Conservation (phyloP, 495 filamentous ascomycete genomes). For the Oidiodendron maius region DNA sequence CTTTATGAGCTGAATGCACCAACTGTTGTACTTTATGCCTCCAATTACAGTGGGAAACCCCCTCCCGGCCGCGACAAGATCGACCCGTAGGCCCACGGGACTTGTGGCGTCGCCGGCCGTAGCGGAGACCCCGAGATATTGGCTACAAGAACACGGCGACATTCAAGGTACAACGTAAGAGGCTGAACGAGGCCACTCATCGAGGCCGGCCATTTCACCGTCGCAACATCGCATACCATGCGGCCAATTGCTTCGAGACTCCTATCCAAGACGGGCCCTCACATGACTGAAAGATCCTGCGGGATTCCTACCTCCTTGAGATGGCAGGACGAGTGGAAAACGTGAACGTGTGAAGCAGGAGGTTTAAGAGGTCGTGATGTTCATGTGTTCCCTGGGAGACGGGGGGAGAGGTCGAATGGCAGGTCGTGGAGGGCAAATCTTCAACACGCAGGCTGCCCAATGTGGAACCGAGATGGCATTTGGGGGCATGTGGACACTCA, state of each 20-base stretch:
- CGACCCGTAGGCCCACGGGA: conserved; percentile 8
- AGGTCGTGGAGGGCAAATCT: conserved; percentile 6
- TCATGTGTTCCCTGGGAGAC: neutral
- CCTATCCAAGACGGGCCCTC: conserved; percentile 18
- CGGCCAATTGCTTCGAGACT: conserved; percentile 12
- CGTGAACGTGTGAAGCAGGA: conserved; percentile 3
- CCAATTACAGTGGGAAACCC: too few species aligned
- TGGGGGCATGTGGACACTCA: too few species aligned
- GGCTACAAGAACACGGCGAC: conserved; percentile 6
- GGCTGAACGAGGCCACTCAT: too few species aligned
- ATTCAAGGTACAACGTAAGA: too few species aligned
- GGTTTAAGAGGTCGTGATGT: conserved; percentile 11
- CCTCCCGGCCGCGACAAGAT: too few species aligned
- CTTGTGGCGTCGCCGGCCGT: conserved; percentile 5
- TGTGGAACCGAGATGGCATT: too few species aligned
- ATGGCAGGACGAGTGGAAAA: conserved; percentile 5
- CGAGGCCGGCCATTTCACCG: too few species aligned
- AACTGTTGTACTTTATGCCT: too few species aligned
- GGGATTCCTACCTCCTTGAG: conserved; percentile 9
- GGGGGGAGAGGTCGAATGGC: conserved; percentile 14
- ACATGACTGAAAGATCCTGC: conserved; percentile 23
- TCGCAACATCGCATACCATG: too few species aligned
- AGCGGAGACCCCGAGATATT: conserved; percentile 17
- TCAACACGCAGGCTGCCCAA: too few species aligned
- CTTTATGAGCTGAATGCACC: too few species aligned